A percentile compares a stretch with the other conserved stretches of the same genome.
Evolutionary conservation across 148 eudicot genomes (phyloP).

Genomic region (Salicornia ramosissima): DNA sequence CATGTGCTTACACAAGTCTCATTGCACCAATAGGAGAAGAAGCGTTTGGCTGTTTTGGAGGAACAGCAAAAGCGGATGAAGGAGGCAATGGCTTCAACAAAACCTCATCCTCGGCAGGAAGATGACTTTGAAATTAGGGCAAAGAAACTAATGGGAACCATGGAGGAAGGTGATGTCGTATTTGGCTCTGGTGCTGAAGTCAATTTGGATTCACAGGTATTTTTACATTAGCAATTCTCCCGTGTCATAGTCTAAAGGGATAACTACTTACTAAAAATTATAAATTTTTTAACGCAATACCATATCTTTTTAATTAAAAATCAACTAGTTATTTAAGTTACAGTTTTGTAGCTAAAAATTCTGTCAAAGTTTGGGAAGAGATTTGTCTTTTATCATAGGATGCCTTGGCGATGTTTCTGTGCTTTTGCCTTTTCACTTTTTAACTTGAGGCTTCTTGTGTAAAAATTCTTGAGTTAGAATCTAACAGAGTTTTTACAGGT

Average conservation of each 20-base stretch:
- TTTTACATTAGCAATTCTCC: too few species aligned
- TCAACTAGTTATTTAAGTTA: too few species aligned
- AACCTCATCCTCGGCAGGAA: conserved; percentile 46
- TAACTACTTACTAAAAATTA: too few species aligned
- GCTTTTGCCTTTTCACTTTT: not conserved
- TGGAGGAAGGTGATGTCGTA: conserved; percentile 93
- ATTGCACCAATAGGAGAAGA: conserved; percentile 12
- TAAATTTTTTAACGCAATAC: too few species aligned
- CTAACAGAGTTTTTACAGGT: conserved; percentile 45
- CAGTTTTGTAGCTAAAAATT: too few species aligned
- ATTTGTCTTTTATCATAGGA: too few species aligned
- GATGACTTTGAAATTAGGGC: conserved; percentile 83
- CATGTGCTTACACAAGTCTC: not conserved
- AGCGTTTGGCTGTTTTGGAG: conserved; percentile 48
- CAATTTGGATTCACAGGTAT: conserved; percentile 79
- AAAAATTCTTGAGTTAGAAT: not conserved
- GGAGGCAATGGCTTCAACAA: conserved; percentile 62
- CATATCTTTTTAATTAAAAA: too few species aligned
- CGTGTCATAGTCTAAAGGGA: too few species aligned
- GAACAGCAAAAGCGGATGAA: conserved; percentile 65
- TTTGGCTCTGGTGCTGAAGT: conserved; percentile 82
- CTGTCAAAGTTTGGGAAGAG: too few species aligned
- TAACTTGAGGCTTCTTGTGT: not conserved
- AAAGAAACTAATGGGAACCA: conserved; percentile 78
- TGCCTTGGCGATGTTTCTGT: not conserved